phyloP scores from a whole-genome alignment of 108 stramenopile species.

The Cylindrotheca fusiformis region DNA sequence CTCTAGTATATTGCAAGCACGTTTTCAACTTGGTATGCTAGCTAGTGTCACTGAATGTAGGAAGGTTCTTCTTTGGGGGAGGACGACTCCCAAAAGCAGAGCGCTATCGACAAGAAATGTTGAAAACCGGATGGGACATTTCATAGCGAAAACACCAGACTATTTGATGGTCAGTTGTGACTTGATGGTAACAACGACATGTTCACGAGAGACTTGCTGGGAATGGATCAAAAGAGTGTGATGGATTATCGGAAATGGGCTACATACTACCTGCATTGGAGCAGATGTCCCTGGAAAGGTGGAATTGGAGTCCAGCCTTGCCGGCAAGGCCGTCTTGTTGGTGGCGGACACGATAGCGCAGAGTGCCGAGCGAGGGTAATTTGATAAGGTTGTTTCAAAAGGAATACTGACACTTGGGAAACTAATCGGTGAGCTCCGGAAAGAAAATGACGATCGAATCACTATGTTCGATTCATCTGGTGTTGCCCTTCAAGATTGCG shows the following conservation, averaged over 20 bases:
- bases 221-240: too few relatives aligned
- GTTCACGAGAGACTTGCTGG: conserved; percentile 54
- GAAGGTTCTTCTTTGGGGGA: conserved; percentile 50
- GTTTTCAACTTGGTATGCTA: conserved; percentile 59
- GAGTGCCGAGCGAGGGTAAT: conserved; percentile 61
- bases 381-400: conserved; percentile 28
- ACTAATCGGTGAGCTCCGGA: conserved; percentile 34
- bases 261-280: conserved; percentile 69
- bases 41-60: conserved; percentile 47
- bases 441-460: conserved; percentile 38
- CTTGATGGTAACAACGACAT: conserved; percentile 66
- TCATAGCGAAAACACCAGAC: conserved; percentile 18
- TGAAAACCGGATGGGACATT: conserved; percentile 48
- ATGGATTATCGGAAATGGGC: conserved; percentile 22
- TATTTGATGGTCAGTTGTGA: conserved; percentile 44
- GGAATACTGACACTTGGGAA: conserved; percentile 49
- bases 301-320: conserved; percentile 46
- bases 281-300: conserved; percentile 68
- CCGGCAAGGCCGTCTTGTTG: conserved; percentile 47
- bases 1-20: too few relatives aligned
- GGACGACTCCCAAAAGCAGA: conserved; percentile 38
- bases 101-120: conserved; percentile 37
- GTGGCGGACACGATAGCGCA: conserved; percentile 54
- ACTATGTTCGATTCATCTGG: conserved; percentile 76
- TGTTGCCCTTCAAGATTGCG: conserved; percentile 70